A percentile compares a stretch with the other conserved stretches of the same genome.
Conservation (phyloP, 306 rosid species). For the Quillaja saponaria region DNA sequence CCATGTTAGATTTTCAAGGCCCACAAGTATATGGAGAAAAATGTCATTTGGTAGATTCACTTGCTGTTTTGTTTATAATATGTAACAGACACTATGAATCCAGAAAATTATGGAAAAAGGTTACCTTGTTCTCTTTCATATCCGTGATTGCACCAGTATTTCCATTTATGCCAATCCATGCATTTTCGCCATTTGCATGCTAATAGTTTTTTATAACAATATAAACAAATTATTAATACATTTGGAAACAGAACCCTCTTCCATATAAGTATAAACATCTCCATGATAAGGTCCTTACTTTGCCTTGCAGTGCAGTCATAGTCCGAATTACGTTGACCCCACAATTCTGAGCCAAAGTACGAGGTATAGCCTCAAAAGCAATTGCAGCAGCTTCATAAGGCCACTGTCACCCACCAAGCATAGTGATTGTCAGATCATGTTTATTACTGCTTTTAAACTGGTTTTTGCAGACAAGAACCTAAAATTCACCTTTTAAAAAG, state of each 20-base stretch:
- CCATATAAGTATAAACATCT: background rate
- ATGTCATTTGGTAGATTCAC: too few relatives aligned
- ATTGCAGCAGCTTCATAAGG: conserved; percentile 99
- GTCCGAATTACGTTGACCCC: conserved; percentile 95
- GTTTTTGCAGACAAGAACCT: background rate
- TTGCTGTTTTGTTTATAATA: too few relatives aligned
- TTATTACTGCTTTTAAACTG: too few relatives aligned
- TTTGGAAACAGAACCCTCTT: background rate
- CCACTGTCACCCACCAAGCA: conserved; percentile 64
- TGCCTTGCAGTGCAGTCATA: conserved; percentile 95
- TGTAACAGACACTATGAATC: too few relatives aligned
- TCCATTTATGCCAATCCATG: conserved; percentile 97
- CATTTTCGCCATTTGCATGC: conserved; percentile 94
- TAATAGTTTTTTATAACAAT: conserved; percentile 34
- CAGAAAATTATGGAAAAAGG: background rate
- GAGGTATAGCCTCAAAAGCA: conserved; percentile 97
- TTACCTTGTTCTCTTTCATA: conserved; percentile 84
- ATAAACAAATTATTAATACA: conserved; percentile 4
- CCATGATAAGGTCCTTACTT: conserved; percentile 46
- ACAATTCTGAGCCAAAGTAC: conserved; percentile 96
- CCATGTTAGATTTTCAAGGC: background rate
- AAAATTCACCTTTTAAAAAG: background rate
- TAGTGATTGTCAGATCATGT: background rate
- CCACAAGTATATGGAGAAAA: too few relatives aligned
- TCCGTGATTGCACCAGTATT: conserved; percentile 73